Percentiles rank a stretch among this genome's conserved stretches.
These are phyloP conservation scores for Solanum hybrid DNA, from an alignment of 305 asterid species.

Conservation along the genomic window DNA sequence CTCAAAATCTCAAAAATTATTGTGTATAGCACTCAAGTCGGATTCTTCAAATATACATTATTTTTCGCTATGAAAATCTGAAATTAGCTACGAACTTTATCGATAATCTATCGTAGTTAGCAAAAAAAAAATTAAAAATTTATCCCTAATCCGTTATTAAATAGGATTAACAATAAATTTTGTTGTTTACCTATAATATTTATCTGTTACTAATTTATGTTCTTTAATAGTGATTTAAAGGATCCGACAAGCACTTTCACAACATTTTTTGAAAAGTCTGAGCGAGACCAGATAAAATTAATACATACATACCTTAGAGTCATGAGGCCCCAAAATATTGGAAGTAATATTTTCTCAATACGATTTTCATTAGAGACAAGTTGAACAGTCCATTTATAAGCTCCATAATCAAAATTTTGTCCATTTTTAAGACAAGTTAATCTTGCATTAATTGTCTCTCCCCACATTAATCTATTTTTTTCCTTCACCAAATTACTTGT, in stretches of 20 bases:
- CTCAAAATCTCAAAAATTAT: background rate
- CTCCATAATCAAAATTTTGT: constrained; percentile 7
- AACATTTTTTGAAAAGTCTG: background rate
- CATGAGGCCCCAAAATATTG: constrained; percentile 24
- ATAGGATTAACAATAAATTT: background rate
- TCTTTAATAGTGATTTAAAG: background rate
- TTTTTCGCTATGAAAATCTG: background rate
- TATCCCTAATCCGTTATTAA: background rate
- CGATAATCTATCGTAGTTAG: background rate
- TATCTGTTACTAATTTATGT: background rate
- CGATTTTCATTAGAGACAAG: constrained; percentile 5
- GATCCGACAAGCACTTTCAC: background rate
- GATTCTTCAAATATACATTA: background rate
- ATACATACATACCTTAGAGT: constrained; percentile 19
- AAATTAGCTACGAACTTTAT: background rate
- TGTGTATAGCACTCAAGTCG: background rate
- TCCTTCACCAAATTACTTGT: background rate
- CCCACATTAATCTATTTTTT: background rate
- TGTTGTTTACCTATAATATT: background rate
- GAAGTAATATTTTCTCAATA: constrained; percentile 6
- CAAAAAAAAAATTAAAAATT: background rate
- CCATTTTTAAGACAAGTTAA: constrained; percentile 7
- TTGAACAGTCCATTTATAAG: constrained; percentile 11
- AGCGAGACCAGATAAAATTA: background rate
- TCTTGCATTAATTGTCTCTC: background rate